phyloP scores from a whole-genome alignment of 768 basidiomycete genomes.

The Amanita polypyramis region DNA sequence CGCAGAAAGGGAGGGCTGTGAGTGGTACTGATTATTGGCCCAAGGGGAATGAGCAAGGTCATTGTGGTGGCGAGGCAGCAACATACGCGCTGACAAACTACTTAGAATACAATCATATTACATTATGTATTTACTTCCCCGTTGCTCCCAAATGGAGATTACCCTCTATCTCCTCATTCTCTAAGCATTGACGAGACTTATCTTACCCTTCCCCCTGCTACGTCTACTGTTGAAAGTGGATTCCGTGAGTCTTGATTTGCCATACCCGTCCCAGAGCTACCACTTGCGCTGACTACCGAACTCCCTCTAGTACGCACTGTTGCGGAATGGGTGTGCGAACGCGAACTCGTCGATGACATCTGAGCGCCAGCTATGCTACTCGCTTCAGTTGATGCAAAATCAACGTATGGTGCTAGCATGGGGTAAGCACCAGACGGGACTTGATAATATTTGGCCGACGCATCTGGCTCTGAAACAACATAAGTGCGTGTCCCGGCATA shows the following conservation, averaged over 20 bases:
- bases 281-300: conserved; percentile 30
- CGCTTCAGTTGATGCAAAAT: conserved; percentile 30
- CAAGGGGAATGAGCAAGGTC: conserved; percentile 59
- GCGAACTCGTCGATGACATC: conserved; percentile 33
- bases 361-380: conserved; percentile 21
- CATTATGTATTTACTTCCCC: not conserved
- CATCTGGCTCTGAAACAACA: conserved; percentile 67
- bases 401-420: conserved; percentile 34
- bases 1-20: conserved; percentile 46
- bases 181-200: conserved; percentile 37
- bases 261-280: conserved; percentile 34
- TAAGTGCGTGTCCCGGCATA: conserved; percentile 47
- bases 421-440: conserved; percentile 68
- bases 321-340: conserved; percentile 16
- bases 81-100: not conserved
- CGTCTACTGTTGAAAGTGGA: conserved; percentile 32
- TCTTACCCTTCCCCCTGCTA: conserved; percentile 34
- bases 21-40: conserved; percentile 34
- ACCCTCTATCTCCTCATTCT: conserved; percentile 34
- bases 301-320: conserved; percentile 35
- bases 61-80: conserved; percentile 20
- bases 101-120: no score
- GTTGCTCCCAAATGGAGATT: not conserved
- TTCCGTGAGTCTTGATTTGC: conserved; percentile 27
- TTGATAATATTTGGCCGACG: conserved; percentile 45